Percentiles rank a stretch among this genome's conserved stretches.
phyloP scores from a whole-genome alignment of 1,139 yeast species.

The Taphrina flavorubra region DNA sequence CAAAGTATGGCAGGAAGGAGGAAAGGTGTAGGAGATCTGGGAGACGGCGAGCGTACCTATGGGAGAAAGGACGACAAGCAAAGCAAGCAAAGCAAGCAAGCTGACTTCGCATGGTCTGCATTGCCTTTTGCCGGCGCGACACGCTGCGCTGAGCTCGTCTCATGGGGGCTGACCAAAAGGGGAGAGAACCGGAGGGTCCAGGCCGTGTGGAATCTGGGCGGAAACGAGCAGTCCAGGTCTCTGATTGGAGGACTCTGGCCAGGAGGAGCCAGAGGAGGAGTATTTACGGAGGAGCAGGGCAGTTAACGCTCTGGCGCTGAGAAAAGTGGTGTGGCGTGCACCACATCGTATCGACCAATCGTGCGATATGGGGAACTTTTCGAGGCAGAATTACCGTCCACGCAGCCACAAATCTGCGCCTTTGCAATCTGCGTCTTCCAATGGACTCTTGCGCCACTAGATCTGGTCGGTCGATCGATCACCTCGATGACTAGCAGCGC shows the following conservation, averaged over 20 bases:
- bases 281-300: background rate
- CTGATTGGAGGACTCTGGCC: background rate
- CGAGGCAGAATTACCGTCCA: background rate
- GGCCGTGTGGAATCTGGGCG: constrained; percentile 1
- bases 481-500: background rate
- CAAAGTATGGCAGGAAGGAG: background rate
- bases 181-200: background rate
- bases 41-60: too few relatives aligned
- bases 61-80: too few relatives aligned
- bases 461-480: constrained; percentile 9
- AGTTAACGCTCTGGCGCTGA: background rate
- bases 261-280: constrained; percentile 1
- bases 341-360: background rate
- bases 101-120: background rate
- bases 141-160: constrained; percentile 2
- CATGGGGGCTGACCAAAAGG: background rate
- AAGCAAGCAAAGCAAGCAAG: background rate
- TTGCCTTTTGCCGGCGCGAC: constrained; percentile 4
- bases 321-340: background rate
- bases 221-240: background rate
- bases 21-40: background rate
- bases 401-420: background rate
- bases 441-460: background rate
- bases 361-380: background rate
- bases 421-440: background rate